A percentile compares a stretch with the other conserved stretches of the same genome.
Conservation (phyloP, 345 rosid genomes). For the Heritiera littoralis region DNA sequence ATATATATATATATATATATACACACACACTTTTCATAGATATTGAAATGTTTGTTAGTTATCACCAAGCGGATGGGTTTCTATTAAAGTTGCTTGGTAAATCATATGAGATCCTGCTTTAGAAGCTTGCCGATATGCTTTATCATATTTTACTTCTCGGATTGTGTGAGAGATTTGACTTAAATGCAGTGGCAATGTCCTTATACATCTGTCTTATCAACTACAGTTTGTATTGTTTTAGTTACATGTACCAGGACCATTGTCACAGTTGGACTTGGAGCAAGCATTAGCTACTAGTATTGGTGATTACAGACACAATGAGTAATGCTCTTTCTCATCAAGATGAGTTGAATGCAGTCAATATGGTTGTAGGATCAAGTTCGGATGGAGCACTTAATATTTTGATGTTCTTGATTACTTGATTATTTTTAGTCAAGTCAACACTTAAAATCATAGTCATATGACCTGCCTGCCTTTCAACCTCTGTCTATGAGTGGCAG, state of each 20-base stretch:
- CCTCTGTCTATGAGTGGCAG: too few species aligned
- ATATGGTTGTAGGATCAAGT: slow-evolving; percentile 56
- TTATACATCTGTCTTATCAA: background rate
- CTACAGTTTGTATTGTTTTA: too few species aligned
- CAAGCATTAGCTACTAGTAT: slow-evolving; percentile 55
- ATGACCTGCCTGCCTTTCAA: too few species aligned
- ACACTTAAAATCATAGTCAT: too few species aligned
- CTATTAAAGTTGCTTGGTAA: background rate
- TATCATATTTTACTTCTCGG: background rate
- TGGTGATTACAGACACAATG: slow-evolving; percentile 56
- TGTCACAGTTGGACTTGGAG: slow-evolving; percentile 71
- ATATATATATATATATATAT: too few species aligned
- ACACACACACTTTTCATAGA: too few species aligned
- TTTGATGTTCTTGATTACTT: slow-evolving; percentile 27
- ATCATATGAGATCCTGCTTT: background rate
- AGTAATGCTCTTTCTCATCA: slow-evolving; percentile 46
- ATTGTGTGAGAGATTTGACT: background rate
- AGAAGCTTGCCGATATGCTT: background rate
- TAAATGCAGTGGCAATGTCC: background rate
- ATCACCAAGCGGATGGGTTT: background rate
- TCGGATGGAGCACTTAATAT: slow-evolving; percentile 52
- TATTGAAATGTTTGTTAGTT: background rate
- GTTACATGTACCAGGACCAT: slow-evolving; percentile 52
- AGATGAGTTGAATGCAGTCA: slow-evolving; percentile 36
- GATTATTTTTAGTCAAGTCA: too few species aligned